Conservation (phyloP, 1,284 basidiomycete genomes). For the Chalciporus sp. region DNA sequence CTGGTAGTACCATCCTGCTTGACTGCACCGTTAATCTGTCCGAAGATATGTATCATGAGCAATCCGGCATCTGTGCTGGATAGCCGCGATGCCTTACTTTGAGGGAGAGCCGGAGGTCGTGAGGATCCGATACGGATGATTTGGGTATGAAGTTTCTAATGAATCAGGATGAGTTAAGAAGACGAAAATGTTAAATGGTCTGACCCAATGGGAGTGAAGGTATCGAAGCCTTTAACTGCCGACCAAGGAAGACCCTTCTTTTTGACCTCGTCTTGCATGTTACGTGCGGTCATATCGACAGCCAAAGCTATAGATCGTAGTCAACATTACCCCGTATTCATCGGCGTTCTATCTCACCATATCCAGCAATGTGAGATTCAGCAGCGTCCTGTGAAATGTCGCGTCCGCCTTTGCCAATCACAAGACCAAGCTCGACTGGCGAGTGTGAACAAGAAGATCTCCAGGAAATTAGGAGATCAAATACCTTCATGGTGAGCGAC, state of each 20-base stretch:
- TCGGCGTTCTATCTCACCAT: slow-evolving; percentile 57
- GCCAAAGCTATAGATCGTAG: slow-evolving; percentile 67
- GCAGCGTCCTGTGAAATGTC: slow-evolving; percentile 80
- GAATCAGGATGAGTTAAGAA: not conserved
- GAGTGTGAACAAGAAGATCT: not conserved
- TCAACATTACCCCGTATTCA: not conserved
- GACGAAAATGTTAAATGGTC: slow-evolving; percentile 10
- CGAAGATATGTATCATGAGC: not conserved
- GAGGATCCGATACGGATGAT: slow-evolving; percentile 66
- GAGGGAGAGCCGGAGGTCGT: slow-evolving; percentile 76
- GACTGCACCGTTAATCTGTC: slow-evolving; percentile 77
- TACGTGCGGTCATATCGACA: slow-evolving; percentile 94
- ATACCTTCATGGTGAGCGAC: slow-evolving; percentile 90
- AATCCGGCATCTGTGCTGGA: not conserved
- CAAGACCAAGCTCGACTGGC: slow-evolving; percentile 93
- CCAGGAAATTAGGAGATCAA: slow-evolving; percentile 17
- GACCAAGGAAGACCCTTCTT: slow-evolving; percentile 94
- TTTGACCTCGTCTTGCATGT: slow-evolving; percentile 93
- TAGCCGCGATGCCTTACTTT: slow-evolving; percentile 45
- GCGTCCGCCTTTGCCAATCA: slow-evolving; percentile 86
- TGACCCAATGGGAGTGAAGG: slow-evolving; percentile 82
- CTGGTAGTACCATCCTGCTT: slow-evolving; percentile 86
- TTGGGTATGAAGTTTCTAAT: slow-evolving; percentile 81
- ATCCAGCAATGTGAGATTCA: slow-evolving; percentile 84
- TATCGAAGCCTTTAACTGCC: slow-evolving; percentile 89